Base-by-base conservation (phyloP, 2,329 filamentous ascomycete species). In the Zymoseptoria ardabiliae region DNA sequence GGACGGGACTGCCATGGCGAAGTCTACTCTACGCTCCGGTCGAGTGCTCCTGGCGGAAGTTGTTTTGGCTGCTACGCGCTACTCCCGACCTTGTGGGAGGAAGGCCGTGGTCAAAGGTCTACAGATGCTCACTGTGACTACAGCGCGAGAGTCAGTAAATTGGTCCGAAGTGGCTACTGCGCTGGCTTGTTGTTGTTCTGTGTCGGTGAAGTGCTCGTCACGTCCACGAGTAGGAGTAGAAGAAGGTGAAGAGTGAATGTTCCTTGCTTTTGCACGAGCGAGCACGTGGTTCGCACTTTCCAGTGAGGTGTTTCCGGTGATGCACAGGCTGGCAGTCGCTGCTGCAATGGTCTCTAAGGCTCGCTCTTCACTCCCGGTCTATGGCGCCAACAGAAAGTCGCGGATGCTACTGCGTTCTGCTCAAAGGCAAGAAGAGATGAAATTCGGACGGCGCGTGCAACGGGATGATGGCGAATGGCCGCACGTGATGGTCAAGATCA, bases 1-100 rank as follows among this genome's bases (percentile, higher is more conserved):
- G 77, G 90, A 85, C 73, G 90, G 88, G 52, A 64, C 57, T 45
- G 67, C 70, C 75, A 78, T 78, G 68, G 60, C 71, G 71, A 53
- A 58, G 59, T 53, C 57, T 63, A 62, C 61, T 61, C 53, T 60
- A 61, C 62, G 54, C 56, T 59, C 59, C 20, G 54, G 35, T 45
- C 35, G 35, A 45, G 35, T 45, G 35, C 53, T 41, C 41, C 48
- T 57, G 61, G 52, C 35, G 50, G 55, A 21, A 51, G 49, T 35
- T 55, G 62, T 54, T 54, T 53, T 30, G 25, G 58, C 55, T 53
- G 54, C 55, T 62, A 63, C 62, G 59, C 64, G 58, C 59, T 66
- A 66, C 64, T 55, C 30, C 59, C 60, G 52, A 53, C 59, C 57
- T 20, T 54, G 35, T 17, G 17, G 35, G 35, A 17, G 8, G 35